Evolutionary conservation across 371 early-diverging fungal genomes (phyloP).

Genomic region (Thermomucor indicae-seudaticae): DNA sequence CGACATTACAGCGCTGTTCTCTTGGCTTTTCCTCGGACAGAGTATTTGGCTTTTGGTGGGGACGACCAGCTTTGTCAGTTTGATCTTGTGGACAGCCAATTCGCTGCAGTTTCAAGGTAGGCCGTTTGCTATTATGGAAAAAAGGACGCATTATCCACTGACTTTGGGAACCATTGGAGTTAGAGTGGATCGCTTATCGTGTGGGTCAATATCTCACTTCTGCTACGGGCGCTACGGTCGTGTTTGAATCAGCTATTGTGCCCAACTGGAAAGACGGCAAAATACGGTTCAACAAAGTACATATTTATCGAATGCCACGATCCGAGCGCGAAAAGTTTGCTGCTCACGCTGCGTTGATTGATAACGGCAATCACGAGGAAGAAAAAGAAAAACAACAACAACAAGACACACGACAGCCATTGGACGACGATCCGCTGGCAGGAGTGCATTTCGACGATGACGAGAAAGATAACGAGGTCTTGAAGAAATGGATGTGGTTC

Average conservation of each 20-base stretch:
- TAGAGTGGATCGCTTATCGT: constrained; percentile 76
- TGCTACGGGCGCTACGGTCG: constrained; percentile 80
- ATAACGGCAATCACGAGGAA: constrained; percentile 1
- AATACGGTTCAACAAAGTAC: constrained; percentile 84
- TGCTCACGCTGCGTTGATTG: constrained; percentile 26
- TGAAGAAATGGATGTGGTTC: constrained; percentile 60
- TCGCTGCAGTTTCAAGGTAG: constrained; percentile 88
- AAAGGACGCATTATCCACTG: not conserved
- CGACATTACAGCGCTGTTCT: constrained; percentile 84
- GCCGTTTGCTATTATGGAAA: too few relatives aligned
- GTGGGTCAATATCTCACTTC: constrained; percentile 79
- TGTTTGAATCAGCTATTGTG: constrained; percentile 87
- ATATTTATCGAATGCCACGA: constrained; percentile 48
- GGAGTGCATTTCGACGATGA: constrained; percentile 42
- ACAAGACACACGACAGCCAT: not conserved
- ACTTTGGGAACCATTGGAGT: too few relatives aligned
- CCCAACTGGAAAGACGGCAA: constrained; percentile 93
- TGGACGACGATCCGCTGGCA: constrained; percentile 33
- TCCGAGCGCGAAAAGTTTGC: constrained; percentile 40
- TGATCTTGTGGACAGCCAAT: constrained; percentile 79
- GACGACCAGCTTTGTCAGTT: constrained; percentile 87
- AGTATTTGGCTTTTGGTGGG: constrained; percentile 81
- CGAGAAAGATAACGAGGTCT: constrained; percentile 35
- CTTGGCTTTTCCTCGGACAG: constrained; percentile 89
- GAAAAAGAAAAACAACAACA: not conserved